Conservation (phyloP, 805 yeast species). For the Maudiozyma serrabonitensis region DNA sequence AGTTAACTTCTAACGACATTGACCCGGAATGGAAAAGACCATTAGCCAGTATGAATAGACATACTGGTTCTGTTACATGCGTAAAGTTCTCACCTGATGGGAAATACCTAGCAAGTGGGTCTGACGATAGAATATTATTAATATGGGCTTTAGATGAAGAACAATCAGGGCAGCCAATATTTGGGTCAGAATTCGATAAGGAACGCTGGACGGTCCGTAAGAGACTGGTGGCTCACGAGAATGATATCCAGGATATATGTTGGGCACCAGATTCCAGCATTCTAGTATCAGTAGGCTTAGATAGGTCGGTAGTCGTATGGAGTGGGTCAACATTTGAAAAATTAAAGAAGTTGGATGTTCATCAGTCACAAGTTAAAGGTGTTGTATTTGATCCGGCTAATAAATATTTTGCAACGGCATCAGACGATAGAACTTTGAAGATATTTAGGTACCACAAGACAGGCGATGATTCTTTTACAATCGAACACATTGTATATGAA, state of each 20-base stretch:
- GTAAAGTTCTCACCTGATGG: slow-evolving; percentile 91
- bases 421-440: slow-evolving; percentile 88
- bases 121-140: slow-evolving; percentile 84
- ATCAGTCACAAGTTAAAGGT: slow-evolving; percentile 92
- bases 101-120: slow-evolving; percentile 82
- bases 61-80: slow-evolving; percentile 93
- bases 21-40: slow-evolving; percentile 37
- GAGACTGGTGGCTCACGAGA: slow-evolving; percentile 91
- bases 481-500: slow-evolving; percentile 72
- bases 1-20: slow-evolving; percentile 3
- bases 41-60: slow-evolving; percentile 84
- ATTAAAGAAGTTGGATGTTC: slow-evolving; percentile 81
- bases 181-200: slow-evolving; percentile 65
- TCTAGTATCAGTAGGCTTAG: slow-evolving; percentile 88
- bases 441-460: slow-evolving; percentile 78
- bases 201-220: slow-evolving; percentile 95
- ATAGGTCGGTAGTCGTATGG: slow-evolving; percentile 89
- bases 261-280: slow-evolving; percentile 95
- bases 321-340: slow-evolving; percentile 82
- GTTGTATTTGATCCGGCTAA: slow-evolving; percentile 97
- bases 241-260: slow-evolving; percentile 94
- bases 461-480: slow-evolving; percentile 65
- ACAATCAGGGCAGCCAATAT: slow-evolving; percentile 35
- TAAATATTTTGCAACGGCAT: slow-evolving; percentile 92
- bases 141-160: slow-evolving; percentile 89